Percentiles rank a stretch among this genome's conserved stretches.
These are phyloP conservation scores for Alternaria arbusti DNA, from an alignment of 2,329 filamentous ascomycete species.

Conservation along the genomic window DNA sequence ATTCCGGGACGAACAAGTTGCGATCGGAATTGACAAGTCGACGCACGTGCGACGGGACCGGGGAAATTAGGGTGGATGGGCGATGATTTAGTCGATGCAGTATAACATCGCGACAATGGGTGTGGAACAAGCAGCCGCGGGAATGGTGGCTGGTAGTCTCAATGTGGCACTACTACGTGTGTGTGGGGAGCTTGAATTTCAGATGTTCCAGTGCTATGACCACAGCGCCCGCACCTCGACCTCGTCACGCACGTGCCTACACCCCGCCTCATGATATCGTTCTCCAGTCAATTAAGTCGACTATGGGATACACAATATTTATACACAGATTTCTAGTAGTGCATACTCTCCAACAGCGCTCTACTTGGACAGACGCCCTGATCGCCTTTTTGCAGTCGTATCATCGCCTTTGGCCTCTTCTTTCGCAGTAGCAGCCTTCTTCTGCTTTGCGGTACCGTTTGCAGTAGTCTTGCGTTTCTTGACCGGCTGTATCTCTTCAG, in stretches of 20 bases:
- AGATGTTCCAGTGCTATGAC: conserved; percentile 32
- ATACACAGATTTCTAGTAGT: not conserved
- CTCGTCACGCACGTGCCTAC: conserved; percentile 26
- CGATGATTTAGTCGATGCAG: conserved; percentile 8
- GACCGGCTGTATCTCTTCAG: conserved; percentile 24
- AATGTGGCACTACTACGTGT: conserved; percentile 29
- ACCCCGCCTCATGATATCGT: not conserved
- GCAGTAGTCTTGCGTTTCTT: conserved; percentile 37
- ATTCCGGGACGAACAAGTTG: conserved; percentile 18
- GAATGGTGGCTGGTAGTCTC: conserved; percentile 9
- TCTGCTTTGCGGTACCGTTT: conserved; percentile 19
- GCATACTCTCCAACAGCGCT: not conserved
- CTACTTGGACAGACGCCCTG: conserved; percentile 28
- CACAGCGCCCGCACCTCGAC: conserved; percentile 18
- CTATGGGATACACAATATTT: not conserved
- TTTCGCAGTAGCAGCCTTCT: conserved; percentile 7
- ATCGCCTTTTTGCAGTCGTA: conserved; percentile 26
- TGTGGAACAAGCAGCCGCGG: conserved; percentile 6
- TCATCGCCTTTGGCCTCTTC: conserved; percentile 22
- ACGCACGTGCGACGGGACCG: conserved; percentile 2
- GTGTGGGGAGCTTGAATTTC: conserved; percentile 46
- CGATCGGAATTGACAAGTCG: conserved; percentile 15
- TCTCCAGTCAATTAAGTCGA: not conserved
- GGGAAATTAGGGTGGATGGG: not conserved
- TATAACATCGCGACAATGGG: conserved; percentile 16